Percentiles rank a stretch among this genome's conserved stretches.
These are phyloP conservation scores for Xanthoconium purpureum DNA, from an alignment of 768 basidiomycete species.

Conservation along the genomic window DNA sequence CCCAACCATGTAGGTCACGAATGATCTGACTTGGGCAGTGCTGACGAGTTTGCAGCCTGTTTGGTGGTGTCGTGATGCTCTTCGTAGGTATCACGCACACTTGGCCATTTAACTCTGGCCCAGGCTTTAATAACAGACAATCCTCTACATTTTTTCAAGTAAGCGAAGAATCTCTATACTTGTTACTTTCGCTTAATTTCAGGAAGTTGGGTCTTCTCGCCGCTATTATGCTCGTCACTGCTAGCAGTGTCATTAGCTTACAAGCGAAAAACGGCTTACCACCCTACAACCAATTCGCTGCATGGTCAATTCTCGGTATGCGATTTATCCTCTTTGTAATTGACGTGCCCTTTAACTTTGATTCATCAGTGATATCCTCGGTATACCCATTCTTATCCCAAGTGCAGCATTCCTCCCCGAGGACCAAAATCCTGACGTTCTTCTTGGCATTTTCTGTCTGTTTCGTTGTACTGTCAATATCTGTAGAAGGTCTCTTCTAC, in stretches of 20 bases:
- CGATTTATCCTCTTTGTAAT: not conserved
- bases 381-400: constrained; percentile 46
- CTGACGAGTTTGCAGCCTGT: constrained; percentile 34
- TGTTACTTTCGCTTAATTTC: not conserved
- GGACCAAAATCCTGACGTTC: constrained; percentile 54
- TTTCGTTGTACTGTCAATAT: constrained; percentile 79
- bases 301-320: constrained; percentile 67
- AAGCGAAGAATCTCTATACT: not conserved
- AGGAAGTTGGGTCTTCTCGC: constrained; percentile 44
- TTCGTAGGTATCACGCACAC: constrained; percentile 29
- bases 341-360: not conserved
- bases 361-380: constrained; percentile 48
- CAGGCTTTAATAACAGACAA: not conserved
- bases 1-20: constrained; percentile 51
- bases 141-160: constrained; percentile 24
- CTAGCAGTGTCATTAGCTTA: constrained; percentile 55
- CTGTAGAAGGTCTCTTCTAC: constrained; percentile 79
- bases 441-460: constrained; percentile 73
- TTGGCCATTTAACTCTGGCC: constrained; percentile 3
- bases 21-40: not conserved
- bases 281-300: constrained; percentile 50
- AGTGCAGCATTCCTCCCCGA: constrained; percentile 36
- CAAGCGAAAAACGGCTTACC: constrained; percentile 69
- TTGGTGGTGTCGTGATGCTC: constrained; percentile 49
- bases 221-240: constrained; percentile 50